phyloP scores from a whole-genome alignment of 2,329 filamentous ascomycete genomes.

The Xylariaceae sp. region DNA sequence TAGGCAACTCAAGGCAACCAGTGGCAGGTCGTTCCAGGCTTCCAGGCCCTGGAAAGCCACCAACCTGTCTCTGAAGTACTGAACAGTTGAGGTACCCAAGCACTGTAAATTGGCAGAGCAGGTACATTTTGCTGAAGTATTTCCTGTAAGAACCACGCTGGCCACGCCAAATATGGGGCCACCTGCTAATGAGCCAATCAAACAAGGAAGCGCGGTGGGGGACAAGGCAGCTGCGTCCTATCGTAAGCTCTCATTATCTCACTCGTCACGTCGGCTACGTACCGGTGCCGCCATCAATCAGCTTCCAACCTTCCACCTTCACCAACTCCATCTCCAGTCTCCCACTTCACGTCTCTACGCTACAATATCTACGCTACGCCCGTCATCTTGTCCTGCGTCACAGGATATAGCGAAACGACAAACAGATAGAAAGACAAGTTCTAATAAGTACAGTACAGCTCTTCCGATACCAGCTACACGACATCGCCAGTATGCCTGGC shows the following conservation, averaged over 20 bases:
- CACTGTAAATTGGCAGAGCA: not conserved
- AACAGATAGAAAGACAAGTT: not conserved
- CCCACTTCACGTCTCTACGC: not conserved
- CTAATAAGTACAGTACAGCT: not conserved
- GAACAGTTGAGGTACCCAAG: not conserved
- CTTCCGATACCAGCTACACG: not conserved
- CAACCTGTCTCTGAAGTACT: too few species aligned
- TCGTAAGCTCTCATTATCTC: conserved; percentile 25
- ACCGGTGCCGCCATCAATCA: not conserved
- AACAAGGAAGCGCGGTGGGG: not conserved
- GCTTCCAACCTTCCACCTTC: not conserved
- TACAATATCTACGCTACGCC: not conserved
- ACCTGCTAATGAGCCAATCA: not conserved
- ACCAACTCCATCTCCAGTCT: too few species aligned
- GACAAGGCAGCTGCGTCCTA: conserved; percentile 28
- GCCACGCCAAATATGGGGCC: too few species aligned
- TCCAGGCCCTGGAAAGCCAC: too few species aligned
- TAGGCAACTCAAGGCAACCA: not conserved
- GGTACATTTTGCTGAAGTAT: too few species aligned
- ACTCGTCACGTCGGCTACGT: not conserved
- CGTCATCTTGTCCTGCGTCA: not conserved
- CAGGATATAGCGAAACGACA: not conserved
- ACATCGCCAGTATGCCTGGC: conserved; percentile 68
- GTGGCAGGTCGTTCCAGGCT: not conserved
- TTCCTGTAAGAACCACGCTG: too few species aligned